These are phyloP conservation scores for Cystobasidiaceae sp. DNA, from an alignment of 1,284 basidiomycete genomes.

Conservation along the genomic window DNA sequence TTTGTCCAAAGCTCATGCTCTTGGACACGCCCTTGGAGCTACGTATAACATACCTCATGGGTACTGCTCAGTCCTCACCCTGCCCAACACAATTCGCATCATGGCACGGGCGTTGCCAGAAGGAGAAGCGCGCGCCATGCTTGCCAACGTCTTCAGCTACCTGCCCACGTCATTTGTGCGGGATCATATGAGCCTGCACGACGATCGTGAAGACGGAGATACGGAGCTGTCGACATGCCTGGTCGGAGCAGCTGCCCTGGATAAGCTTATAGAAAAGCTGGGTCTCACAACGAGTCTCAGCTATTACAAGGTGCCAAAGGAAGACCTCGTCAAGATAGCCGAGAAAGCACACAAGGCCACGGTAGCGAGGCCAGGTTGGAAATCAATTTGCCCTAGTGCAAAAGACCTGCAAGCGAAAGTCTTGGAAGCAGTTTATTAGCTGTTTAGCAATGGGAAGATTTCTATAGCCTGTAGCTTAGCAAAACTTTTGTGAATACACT, in stretches of 20 bases:
- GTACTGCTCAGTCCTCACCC: constrained; percentile 73
- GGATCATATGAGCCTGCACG: constrained; percentile 3
- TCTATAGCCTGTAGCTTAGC: neutral
- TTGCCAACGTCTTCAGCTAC: constrained; percentile 55
- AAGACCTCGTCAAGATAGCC: constrained; percentile 55
- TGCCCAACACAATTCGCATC: constrained; percentile 48
- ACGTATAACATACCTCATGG: constrained; percentile 72
- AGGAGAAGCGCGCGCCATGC: constrained; percentile 53
- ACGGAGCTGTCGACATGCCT: constrained; percentile 7
- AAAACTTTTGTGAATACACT: neutral
- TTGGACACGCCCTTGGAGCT: constrained; percentile 64
- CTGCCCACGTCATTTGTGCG: neutral
- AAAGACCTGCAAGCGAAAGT: constrained; percentile 9
- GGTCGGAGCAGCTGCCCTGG: constrained; percentile 3
- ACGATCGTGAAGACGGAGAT: neutral
- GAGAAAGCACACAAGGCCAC: constrained; percentile 45
- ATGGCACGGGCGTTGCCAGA: constrained; percentile 52
- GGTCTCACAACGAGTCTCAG: constrained; percentile 57
- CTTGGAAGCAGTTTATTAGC: constrained; percentile 8
- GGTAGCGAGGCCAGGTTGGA: constrained; percentile 18
- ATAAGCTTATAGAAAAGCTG: constrained; percentile 56
- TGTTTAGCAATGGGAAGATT: neutral
- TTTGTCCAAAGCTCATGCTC: constrained; percentile 1
- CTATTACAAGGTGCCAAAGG: constrained; percentile 58
- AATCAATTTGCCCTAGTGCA: constrained; percentile 16